These are phyloP conservation scores for Globisporangium recalcitrans DNA, from an alignment of 352 stramenopile species.

Conservation along the genomic window DNA sequence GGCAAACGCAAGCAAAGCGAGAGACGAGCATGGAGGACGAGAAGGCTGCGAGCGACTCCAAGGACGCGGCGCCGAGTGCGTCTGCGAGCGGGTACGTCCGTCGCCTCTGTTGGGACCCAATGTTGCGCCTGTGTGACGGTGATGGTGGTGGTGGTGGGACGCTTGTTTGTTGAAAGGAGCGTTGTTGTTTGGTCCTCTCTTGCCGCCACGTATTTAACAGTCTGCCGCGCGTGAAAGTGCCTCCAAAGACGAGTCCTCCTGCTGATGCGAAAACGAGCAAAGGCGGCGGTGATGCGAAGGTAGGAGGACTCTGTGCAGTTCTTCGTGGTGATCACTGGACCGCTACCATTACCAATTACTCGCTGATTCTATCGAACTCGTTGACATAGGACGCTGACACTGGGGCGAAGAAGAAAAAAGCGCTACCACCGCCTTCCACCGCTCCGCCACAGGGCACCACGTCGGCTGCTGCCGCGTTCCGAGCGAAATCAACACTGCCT, in stretches of 20 bases:
- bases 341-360: too few relatives aligned
- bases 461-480: slow-evolving; percentile 59
- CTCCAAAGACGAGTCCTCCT: slow-evolving; percentile 35
- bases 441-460: slow-evolving; percentile 51
- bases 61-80: slow-evolving; percentile 14
- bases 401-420: slow-evolving; percentile 58
- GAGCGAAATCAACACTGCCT: slow-evolving; percentile 55
- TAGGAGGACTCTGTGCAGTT: too few relatives aligned
- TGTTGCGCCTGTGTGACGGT: too few relatives aligned
- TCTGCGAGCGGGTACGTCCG: slow-evolving; percentile 17
- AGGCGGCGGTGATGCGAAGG: slow-evolving; percentile 8
- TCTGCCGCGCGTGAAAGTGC: slow-evolving; percentile 24
- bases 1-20: neutral
- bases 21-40: slow-evolving; percentile 25
- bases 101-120: neutral
- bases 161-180: too few relatives aligned
- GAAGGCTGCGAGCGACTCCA: slow-evolving; percentile 28
- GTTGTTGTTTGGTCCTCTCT: neutral
- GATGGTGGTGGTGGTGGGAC: too few relatives aligned
- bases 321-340: too few relatives aligned
- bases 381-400: slow-evolving; percentile 19
- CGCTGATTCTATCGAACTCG: too few relatives aligned
- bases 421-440: slow-evolving; percentile 57
- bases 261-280: slow-evolving; percentile 28
- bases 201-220: neutral